phyloP scores from a whole-genome alignment of 1,139 yeast genomes.

The Pichia sp. region DNA sequence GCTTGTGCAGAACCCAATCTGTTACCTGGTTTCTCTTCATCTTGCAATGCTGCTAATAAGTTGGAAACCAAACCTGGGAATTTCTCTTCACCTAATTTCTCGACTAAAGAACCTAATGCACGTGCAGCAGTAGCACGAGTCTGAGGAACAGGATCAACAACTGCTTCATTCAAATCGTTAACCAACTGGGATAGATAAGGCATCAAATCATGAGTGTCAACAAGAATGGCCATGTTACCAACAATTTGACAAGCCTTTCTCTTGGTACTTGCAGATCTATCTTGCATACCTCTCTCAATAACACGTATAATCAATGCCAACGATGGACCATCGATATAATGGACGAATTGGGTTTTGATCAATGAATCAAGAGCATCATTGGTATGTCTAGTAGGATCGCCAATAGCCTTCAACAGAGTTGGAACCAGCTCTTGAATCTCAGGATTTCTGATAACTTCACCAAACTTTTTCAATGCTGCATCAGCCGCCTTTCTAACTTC shows the following conservation, averaged over 20 bases:
- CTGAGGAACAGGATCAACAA: constrained; percentile 98
- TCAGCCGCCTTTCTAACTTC: constrained; percentile 97
- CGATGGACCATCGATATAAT: constrained; percentile 97
- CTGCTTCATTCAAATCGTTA: constrained; percentile 79
- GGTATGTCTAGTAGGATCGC: constrained; percentile 88
- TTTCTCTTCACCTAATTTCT: constrained; percentile 90
- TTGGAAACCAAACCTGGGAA: constrained; percentile 91
- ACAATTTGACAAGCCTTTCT: constrained; percentile 96
- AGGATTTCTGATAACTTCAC: constrained; percentile 95
- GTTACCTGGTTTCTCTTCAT: constrained; percentile 81
- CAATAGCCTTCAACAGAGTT: constrained; percentile 82
- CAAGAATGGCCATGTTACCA: constrained; percentile 96
- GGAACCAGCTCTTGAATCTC: constrained; percentile 93
- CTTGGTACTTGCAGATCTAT: constrained; percentile 86
- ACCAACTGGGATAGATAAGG: constrained; percentile 79
- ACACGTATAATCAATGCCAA: constrained; percentile 92
- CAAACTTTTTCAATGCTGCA: constrained; percentile 79
- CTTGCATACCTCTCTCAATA: constrained; percentile 90
- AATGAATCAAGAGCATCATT: constrained; percentile 82
- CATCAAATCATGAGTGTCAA: constrained; percentile 75
- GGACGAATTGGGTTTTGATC: constrained; percentile 88
- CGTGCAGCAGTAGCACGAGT: constrained; percentile 97
- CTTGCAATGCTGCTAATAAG: constrained; percentile 67
- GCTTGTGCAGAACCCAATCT: constrained; percentile 98
- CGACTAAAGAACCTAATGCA: constrained; percentile 94